Evolutionary conservation across 1,284 basidiomycete species (phyloP), one percentile per base, ranked within the genome.

Genomic region (Chalciporus sp.): DNA sequence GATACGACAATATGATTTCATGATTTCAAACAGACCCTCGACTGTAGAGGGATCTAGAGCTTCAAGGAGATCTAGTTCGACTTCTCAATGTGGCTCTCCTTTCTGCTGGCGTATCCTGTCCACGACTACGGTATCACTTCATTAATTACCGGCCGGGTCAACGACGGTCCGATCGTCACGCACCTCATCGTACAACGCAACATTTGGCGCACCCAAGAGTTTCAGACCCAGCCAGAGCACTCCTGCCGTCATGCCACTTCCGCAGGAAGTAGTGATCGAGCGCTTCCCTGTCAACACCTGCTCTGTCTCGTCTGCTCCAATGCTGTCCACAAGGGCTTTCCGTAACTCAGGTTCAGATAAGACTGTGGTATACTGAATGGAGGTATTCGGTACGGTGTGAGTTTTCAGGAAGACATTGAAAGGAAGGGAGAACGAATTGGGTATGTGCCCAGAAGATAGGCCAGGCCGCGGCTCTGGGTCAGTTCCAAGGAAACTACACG

Each of bases 231-330:
- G 77, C 94, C 95, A 98, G 11, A 98, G 79, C 7, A 97, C 78
- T 7, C 85, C 92, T 3, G 97, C 97, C 12, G 95, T 98, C 97
- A 99, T 99, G 16, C 97, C 97, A 63, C 90, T 94, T 44, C 94
- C 94, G 73, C 94, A 96, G 54, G 80, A 88, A 27, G 90, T 83
- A 11, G 88, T 80, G 37, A 94, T 81, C 19, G 74, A 68, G 51
- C 79, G 74, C 54, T 83, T 72, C 10, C 89, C 89, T 2, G 75
- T 70, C 46, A 88, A 71, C 16, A 94, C 76, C 42, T 75, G 67
- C 35, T 80, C 70, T 49, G 83, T 80, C 52, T 77, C 72, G 48
- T 83, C 78, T 41, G 69, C 63, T 31, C 89, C 88, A 31, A 94
- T 73, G 8, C 81, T 78, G 23, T 80, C 72, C 37, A 81, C 74